Percentiles rank a stretch among this genome's conserved stretches.
Evolutionary conservation across 305 asterid species (phyloP).

Genomic region (Striga hermonthica): DNA sequence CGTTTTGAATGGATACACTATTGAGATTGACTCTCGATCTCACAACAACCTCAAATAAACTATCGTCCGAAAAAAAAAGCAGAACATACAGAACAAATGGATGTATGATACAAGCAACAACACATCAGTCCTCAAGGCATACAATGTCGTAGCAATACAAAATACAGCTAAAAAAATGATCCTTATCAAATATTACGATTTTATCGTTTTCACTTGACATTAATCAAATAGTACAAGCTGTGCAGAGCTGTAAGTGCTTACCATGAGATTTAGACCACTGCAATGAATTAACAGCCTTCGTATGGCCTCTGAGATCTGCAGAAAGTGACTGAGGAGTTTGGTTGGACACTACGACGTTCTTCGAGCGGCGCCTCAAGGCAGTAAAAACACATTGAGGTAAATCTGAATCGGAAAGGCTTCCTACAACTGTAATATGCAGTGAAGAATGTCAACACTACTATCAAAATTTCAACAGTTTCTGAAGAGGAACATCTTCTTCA

Average conservation of each 20-base stretch:
- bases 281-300: conserved; percentile 63
- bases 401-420: conserved; percentile 59
- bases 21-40: neutral
- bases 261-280: conserved; percentile 81
- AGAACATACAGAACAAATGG: no score
- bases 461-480: neutral
- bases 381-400: conserved; percentile 49
- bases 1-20: neutral
- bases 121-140: neutral
- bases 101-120: neutral
- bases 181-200: no score
- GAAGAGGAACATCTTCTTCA: neutral
- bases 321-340: conserved; percentile 43
- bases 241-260: conserved; percentile 37
- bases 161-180: no score
- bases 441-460: no score
- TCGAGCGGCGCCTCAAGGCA: conserved; percentile 45
- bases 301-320: conserved; percentile 61
- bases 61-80: no score
- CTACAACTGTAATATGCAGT: conserved; percentile 36
- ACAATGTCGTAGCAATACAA: no score
- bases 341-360: conserved; percentile 32
- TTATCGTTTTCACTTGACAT: no score
- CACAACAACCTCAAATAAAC: no score
- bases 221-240: neutral